Base-by-base conservation (phyloP, 805 yeast genomes). In the Yamadazyma akitaensis region DNA sequence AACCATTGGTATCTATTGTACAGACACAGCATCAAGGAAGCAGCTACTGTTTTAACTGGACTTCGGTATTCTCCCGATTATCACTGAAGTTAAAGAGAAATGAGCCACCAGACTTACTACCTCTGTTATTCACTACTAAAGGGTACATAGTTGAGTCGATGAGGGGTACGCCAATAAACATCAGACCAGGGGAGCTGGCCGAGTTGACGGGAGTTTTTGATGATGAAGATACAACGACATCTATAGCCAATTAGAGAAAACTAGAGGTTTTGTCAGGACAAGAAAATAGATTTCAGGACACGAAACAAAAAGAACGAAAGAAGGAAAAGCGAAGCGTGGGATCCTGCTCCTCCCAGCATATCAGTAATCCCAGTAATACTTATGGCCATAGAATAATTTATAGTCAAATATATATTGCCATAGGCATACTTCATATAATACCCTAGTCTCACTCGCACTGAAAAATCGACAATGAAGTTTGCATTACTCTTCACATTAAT, bases 381-480 rank as follows among this genome's bases (percentile, higher is more conserved):
- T n/a, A n/a, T n/a, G n/a, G n/a, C n/a, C n/a, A n/a, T n/a, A n/a
- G n/a, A n/a, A n/a, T n/a, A n/a, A n/a, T n/a, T n/a, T n/a, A n/a
- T n/a, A n/a, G n/a, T n/a, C n/a, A n/a, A n/a, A n/a, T n/a, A n/a
- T n/a, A n/a, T n/a, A n/a, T n/a, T n/a, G n/a, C n/a, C n/a, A n/a
- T n/a, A n/a, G n/a, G n/a, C n/a, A n/a, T n/a, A n/a, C n/a, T n/a
- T n/a, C n/a, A n/a, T n/a, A n/a, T n/a, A n/a, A n/a, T n/a, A 28
- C n/a, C 10, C 32, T 21, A 28, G n/a, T 28, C 32, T 28, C 32
- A 13, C 19, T 33, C 37, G 37, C 37, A 16, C 19, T 28, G 32
- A 28, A 34, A 34, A 38, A 12, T 40, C 31, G 14, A n/a, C 41
- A 32, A 44, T 44, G 48, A 39, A 40, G 33, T 26, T 44, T 21